Evolutionary conservation across 108 stramenopile genomes (phyloP).

Genomic region (Discostella stelligeroides): DNA sequence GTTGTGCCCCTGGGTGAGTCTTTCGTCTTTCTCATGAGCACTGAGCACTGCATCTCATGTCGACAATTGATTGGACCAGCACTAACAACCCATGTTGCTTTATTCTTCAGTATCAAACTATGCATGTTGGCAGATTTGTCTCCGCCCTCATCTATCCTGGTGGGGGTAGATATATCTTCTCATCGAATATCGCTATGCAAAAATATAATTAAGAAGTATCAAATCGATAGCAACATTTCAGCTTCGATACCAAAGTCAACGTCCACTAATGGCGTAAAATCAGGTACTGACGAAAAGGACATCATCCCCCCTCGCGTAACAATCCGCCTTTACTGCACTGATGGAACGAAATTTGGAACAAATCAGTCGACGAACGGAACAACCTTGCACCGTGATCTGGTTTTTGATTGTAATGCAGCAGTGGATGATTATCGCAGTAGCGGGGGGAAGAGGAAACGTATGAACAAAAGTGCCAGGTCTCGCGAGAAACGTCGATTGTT

Average conservation of each 20-base stretch:
- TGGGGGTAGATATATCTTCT: conserved; percentile 82
- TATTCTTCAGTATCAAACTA: conserved; percentile 57
- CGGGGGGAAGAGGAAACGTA: conserved; percentile 77
- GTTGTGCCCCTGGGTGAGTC: conserved; percentile 84
- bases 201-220: conserved; percentile 82
- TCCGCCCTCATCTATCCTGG: conserved; percentile 36
- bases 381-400: conserved; percentile 31
- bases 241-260: conserved; percentile 11
- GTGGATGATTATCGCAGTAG: conserved; percentile 43
- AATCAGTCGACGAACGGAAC: conserved; percentile 12
- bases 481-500: conserved; percentile 69
- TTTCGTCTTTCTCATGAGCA: neutral
- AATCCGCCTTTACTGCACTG: conserved; percentile 65
- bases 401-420: conserved; percentile 74
- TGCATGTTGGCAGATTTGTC: conserved; percentile 77
- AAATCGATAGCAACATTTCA: conserved; percentile 51
- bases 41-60: neutral
- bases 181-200: conserved; percentile 68
- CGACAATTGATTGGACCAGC: neutral
- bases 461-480: conserved; percentile 86
- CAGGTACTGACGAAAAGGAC: conserved; percentile 9
- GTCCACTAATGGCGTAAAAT: neutral
- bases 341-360: conserved; percentile 76
- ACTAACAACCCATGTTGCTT: neutral
- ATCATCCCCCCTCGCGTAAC: conserved; percentile 5